These are phyloP conservation scores for Tieghemostelium lacteum DNA, from an alignment of 78 protist species.

Conservation along the genomic window DNA sequence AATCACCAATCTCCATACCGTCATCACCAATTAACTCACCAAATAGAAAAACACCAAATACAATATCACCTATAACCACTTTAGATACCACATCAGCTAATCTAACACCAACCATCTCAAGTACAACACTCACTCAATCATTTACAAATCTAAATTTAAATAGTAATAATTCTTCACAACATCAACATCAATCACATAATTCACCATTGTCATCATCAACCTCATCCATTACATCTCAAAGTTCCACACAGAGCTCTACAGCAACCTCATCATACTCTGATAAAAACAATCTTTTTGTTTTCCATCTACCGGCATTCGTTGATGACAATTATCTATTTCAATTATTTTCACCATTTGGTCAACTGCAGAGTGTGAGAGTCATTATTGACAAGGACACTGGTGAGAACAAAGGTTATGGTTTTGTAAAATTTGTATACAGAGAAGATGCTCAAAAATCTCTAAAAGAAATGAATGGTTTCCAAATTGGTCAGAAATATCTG, in stretches of 20 bases:
- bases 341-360: slow-evolving; percentile 53
- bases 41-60: background rate
- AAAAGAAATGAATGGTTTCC: slow-evolving; percentile 69
- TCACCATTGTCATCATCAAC: background rate
- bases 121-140: background rate
- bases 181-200: background rate
- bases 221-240: background rate
- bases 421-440: slow-evolving; percentile 44
- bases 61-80: background rate
- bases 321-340: slow-evolving; percentile 33
- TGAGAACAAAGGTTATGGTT: slow-evolving; percentile 73
- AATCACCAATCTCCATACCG: background rate
- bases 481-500: slow-evolving; percentile 61
- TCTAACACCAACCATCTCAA: background rate
- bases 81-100: background rate
- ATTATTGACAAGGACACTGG: slow-evolving; percentile 69
- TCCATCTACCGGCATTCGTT: slow-evolving; percentile 61
- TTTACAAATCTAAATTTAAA: background rate
- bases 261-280: background rate
- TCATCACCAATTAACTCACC: background rate
- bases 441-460: slow-evolving; percentile 49
- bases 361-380: slow-evolving; percentile 48
- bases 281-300: slow-evolving; percentile 58
- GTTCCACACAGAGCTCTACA: background rate
- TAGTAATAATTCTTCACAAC: slow-evolving; percentile 4